phyloP scores from a whole-genome alignment of 2,329 filamentous ascomycete species.

The Aureobasidium sp. region DNA sequence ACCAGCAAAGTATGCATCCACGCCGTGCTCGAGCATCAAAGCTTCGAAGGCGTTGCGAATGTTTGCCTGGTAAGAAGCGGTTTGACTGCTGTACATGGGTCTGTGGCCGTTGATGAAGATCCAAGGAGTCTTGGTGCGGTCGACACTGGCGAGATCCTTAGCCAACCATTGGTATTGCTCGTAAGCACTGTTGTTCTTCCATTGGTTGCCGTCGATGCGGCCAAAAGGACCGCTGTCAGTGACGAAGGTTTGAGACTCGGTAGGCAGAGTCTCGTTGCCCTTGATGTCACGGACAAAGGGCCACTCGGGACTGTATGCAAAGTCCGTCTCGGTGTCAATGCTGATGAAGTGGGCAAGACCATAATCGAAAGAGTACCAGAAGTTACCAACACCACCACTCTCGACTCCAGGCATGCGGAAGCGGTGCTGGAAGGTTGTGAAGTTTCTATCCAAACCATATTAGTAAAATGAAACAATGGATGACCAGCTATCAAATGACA shows the following conservation, averaged over 20 bases:
- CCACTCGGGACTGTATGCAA: constrained; percentile 38
- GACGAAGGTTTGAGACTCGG: constrained; percentile 33
- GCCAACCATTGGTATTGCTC: constrained; percentile 41
- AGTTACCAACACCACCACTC: constrained; percentile 41
- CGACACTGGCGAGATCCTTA: constrained; percentile 35
- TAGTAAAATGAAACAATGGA: neutral
- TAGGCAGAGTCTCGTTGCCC: constrained; percentile 34
- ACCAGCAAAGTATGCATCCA: constrained; percentile 37
- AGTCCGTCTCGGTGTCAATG: constrained; percentile 43
- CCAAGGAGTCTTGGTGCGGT: constrained; percentile 42
- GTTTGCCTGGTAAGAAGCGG: constrained; percentile 35
- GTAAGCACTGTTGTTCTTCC: constrained; percentile 35
- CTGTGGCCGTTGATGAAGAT: constrained; percentile 36
- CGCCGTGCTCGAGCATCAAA: constrained; percentile 35
- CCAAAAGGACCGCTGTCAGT: constrained; percentile 45
- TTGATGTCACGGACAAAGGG: constrained; percentile 36
- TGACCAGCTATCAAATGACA: neutral
- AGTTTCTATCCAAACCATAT: constrained; percentile 31
- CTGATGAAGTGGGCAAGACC: constrained; percentile 44
- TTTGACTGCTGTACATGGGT: constrained; percentile 40
- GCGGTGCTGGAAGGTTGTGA: constrained; percentile 43
- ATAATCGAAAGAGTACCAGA: constrained; percentile 49
- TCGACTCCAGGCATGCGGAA: constrained; percentile 44
- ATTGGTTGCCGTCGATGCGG: constrained; percentile 29
- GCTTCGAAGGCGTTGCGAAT: constrained; percentile 39